Evolutionary conservation across 2,329 filamentous ascomycete species (phyloP), one percentile per base, ranked within the genome.

Genomic region (Xylaria polymorpha): DNA sequence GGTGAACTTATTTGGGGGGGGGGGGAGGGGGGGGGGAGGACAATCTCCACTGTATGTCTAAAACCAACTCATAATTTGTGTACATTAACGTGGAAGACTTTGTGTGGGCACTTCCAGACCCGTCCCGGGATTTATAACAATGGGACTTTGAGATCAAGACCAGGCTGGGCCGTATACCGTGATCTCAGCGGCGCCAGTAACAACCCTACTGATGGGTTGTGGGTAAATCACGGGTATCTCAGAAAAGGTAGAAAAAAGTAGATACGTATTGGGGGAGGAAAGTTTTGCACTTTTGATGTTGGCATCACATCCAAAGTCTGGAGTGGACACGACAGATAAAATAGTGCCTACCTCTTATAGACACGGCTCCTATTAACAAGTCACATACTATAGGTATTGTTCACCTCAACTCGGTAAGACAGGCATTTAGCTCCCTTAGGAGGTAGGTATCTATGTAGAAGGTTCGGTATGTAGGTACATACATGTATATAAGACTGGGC

Each of bases 21-120:
- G 70, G 59, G 56, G 32, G 43, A 69, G 63, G 65, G 69, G 56
- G 32, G 43, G 70, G 63, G 65, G 69, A 64, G 70, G 59, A 68
- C 70, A 75, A 79, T 81, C 79, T 79, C 79, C 78, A 75, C 79
- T 81, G 80, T 81, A 80, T 75, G 74, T 78, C 74, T 79, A 77
- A 43, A 64, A 66, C 22, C 61, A 64, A 67, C 60, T 64, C 66
- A 72, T 76, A 74, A 76, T 74, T 64, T 72, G 50, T 78, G 75
- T 78, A 78, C 57, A 74, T 73, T 76, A 71, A 60, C 61, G 18
- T 56, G 57, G 48, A 64, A 59, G 46, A 44, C 41, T 29, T 61
- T 59, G 15, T 46, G n/a, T 44, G 39, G 41, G 32, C 15, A 61
- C 59, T n/a, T 39, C 44, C 9, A n/a, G 22, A 41, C 39, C 41